A percentile compares a stretch with the other conserved stretches of the same genome.
phyloP scores from a whole-genome alignment of 192 early-diverging fungal genomes.

The Podila minutissima region DNA sequence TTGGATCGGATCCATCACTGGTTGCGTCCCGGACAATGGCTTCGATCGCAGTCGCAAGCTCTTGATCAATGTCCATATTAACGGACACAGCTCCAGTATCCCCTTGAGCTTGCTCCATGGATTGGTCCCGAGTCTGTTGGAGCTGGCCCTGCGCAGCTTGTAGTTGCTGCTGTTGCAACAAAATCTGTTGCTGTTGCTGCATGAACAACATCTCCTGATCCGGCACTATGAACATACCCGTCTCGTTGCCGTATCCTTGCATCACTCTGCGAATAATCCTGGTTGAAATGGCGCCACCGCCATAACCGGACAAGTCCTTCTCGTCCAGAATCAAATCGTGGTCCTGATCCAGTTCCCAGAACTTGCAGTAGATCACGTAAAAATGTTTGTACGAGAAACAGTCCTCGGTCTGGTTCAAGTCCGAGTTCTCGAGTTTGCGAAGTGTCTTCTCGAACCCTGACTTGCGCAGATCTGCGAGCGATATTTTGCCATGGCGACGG shows the following conservation, averaged over 20 bases:
- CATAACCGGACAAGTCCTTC: conserved; percentile 78
- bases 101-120: too few species aligned
- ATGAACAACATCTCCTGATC: conserved; percentile 27
- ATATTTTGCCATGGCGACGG: conserved; percentile 77
- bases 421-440: conserved; percentile 66
- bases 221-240: conserved; percentile 43
- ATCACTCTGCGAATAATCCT: conserved; percentile 80
- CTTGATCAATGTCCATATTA: background rate
- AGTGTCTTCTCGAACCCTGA: conserved; percentile 70
- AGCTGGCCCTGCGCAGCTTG: too few species aligned
- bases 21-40: background rate
- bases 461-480: conserved; percentile 78
- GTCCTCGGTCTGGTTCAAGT: conserved; percentile 73
- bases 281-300: conserved; percentile 72
- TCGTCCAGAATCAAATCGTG: conserved; percentile 84
- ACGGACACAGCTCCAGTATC: background rate
- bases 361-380: conserved; percentile 97
- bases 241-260: conserved; percentile 69
- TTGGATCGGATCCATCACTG: background rate
- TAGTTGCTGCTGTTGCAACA: conserved; percentile 10
- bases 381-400: conserved; percentile 98
- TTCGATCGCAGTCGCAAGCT: background rate
- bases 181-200: conserved; percentile 39
- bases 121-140: too few species aligned
- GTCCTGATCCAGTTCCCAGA: conserved; percentile 93